phyloP scores from a whole-genome alignment of 192 early-diverging fungal genomes.

The Allomyces macrogynus region DNA sequence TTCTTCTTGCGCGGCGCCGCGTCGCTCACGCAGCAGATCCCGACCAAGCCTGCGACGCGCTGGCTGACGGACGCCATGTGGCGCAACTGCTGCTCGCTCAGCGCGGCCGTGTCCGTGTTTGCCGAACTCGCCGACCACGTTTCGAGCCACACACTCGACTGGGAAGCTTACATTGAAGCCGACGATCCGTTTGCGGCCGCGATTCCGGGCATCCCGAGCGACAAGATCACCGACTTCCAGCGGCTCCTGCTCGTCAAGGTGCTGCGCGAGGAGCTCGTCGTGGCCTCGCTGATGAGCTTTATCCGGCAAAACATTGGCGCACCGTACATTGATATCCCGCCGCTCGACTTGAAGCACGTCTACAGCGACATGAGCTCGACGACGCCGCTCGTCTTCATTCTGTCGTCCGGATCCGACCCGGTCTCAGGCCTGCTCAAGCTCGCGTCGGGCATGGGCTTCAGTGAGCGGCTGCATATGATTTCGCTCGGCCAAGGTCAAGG shows the following conservation, averaged over 20 bases:
- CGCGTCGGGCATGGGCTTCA: constrained; percentile 36
- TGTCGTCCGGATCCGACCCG: constrained; percentile 85
- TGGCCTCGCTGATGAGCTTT: constrained; percentile 67
- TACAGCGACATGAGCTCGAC: constrained; percentile 41
- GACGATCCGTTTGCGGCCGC: constrained; percentile 1
- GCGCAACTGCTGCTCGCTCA: constrained; percentile 8
- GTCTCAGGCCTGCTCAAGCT: constrained; percentile 81
- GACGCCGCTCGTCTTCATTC: constrained; percentile 82
- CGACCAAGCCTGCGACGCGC: constrained; percentile 12
- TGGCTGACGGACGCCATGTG: constrained; percentile 8
- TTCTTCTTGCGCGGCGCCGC: constrained; percentile 34
- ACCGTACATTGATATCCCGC: constrained; percentile 23
- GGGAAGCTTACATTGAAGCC: constrained; percentile 12
- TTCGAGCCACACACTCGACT: constrained; percentile 10
- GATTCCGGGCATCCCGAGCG: constrained; percentile 11
- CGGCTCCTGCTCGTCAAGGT: constrained; percentile 11
- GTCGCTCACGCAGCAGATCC: constrained; percentile 13
- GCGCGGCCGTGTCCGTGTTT: neutral
- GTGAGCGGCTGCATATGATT: constrained; percentile 75
- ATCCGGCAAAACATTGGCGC: constrained; percentile 45
- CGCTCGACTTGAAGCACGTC: constrained; percentile 24
- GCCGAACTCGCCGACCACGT: constrained; percentile 8
- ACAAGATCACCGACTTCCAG: constrained; percentile 6
- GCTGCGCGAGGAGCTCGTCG: constrained; percentile 61
- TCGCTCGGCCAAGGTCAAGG: constrained; percentile 83